Evolutionary conservation across 805 yeast species (phyloP).

Genomic region (Teunomyces panamensis): DNA sequence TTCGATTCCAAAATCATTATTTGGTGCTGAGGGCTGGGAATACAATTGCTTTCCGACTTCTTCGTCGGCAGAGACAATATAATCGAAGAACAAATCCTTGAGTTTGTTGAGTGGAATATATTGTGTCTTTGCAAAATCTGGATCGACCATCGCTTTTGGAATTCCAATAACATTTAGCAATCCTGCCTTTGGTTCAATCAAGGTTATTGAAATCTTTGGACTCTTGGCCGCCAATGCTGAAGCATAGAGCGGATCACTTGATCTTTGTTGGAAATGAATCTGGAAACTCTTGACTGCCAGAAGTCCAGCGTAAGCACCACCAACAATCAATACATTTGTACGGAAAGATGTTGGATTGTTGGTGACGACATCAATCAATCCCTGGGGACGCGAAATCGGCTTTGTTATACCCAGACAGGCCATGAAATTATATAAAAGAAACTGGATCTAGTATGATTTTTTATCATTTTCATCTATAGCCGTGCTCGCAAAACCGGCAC

Average conservation of each 20-base stretch:
- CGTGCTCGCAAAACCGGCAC: neutral
- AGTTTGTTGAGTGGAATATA: constrained; percentile 31
- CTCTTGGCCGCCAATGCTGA: constrained; percentile 5
- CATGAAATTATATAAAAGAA: neutral
- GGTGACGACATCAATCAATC: neutral
- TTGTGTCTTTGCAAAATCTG: constrained; percentile 37
- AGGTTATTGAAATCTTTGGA: constrained; percentile 26
- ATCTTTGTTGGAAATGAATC: constrained; percentile 19
- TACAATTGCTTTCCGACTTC: constrained; percentile 11
- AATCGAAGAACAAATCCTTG: constrained; percentile 26
- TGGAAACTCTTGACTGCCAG: constrained; percentile 31
- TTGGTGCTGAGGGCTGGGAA: constrained; percentile 4
- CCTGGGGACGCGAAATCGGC: neutral
- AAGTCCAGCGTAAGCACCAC: constrained; percentile 42
- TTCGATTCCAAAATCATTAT: constrained; percentile 17
- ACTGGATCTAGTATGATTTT: neutral
- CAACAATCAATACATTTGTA: constrained; percentile 38
- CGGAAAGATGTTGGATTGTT: constrained; percentile 13
- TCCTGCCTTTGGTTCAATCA: constrained; percentile 41
- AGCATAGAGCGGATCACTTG: constrained; percentile 6
- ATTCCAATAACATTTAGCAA: constrained; percentile 39
- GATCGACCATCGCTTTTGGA: constrained; percentile 38
- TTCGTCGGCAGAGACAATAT: constrained; percentile 23
- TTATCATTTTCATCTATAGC: constrained; percentile 2
- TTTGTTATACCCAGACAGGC: neutral